Evolutionary conservation across 202 grass and related monocot species (phyloP).

Genomic region (Schoenoplectus tabernaemontani): DNA sequence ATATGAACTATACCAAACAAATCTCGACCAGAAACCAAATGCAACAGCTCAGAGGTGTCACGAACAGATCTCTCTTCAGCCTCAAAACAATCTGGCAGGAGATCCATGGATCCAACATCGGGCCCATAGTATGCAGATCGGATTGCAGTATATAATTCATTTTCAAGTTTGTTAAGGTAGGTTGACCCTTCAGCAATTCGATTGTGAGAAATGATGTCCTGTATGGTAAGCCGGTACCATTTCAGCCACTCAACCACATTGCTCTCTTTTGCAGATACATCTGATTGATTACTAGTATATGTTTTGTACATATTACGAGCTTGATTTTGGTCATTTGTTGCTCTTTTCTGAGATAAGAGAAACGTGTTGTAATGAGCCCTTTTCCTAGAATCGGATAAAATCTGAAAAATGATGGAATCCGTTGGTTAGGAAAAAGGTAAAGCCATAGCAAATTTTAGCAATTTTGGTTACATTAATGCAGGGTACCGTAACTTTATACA

Average conservation of each 20-base stretch:
- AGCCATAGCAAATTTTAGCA: background rate
- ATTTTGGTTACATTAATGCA: background rate
- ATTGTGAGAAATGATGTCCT: slow-evolving; percentile 75
- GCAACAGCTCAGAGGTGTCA: slow-evolving; percentile 78
- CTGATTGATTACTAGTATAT: slow-evolving; percentile 34
- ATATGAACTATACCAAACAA: slow-evolving; percentile 75
- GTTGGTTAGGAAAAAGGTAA: background rate
- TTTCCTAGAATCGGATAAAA: slow-evolving; percentile 72
- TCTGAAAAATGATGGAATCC: slow-evolving; percentile 32
- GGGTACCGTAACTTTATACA: too few relatives aligned
- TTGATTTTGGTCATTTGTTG: slow-evolving; percentile 41
- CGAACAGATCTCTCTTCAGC: slow-evolving; percentile 77
- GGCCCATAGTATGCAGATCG: slow-evolving; percentile 80
- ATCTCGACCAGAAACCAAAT: slow-evolving; percentile 88
- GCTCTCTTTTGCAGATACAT: slow-evolving; percentile 46
- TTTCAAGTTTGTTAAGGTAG: slow-evolving; percentile 83
- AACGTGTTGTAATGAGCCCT: slow-evolving; percentile 71
- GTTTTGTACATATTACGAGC: slow-evolving; percentile 32
- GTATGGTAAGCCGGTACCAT: slow-evolving; percentile 72
- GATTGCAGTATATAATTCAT: slow-evolving; percentile 70
- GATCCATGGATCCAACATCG: slow-evolving; percentile 55
- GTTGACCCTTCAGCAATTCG: slow-evolving; percentile 48
- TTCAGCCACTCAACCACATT: slow-evolving; percentile 93
- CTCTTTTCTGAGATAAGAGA: slow-evolving; percentile 48
- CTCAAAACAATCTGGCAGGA: slow-evolving; percentile 87